Conservation (phyloP, 306 rosid species). For the Cicer cuneatum region DNA sequence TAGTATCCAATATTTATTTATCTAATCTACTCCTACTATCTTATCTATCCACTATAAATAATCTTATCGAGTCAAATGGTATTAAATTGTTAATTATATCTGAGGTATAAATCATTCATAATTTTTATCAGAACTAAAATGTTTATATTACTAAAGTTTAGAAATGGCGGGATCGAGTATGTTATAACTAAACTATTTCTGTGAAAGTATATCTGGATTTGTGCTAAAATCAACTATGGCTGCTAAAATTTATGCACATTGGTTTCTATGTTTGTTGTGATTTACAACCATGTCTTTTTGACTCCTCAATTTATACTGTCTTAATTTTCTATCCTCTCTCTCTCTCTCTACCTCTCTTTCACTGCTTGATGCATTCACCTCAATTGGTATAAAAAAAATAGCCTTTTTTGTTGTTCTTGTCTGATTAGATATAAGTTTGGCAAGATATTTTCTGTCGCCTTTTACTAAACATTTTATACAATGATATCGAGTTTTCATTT, state of each 20-base stretch:
- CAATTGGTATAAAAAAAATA: neutral
- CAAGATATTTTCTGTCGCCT: conserved; percentile 10
- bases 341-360: neutral
- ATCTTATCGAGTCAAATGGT: neutral
- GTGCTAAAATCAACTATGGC: conserved; percentile 1
- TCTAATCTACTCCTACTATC: too few species aligned
- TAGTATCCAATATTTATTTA: too few species aligned
- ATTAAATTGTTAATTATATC: neutral
- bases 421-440: neutral
- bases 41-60: neutral
- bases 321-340: neutral
- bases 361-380: neutral
- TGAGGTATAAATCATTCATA: neutral
- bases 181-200: neutral
- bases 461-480: conserved; percentile 2
- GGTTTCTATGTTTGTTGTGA: conserved; percentile 36
- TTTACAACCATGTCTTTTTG: neutral
- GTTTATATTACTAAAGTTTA: neutral
- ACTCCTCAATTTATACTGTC: neutral
- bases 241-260: neutral
- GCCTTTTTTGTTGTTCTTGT: neutral
- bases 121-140: neutral
- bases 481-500: conserved; percentile 9
- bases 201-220: conserved; percentile 1
- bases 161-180: neutral